Base-by-base conservation (phyloP, 441 rosid genomes). In the Populus hybrid region DNA sequence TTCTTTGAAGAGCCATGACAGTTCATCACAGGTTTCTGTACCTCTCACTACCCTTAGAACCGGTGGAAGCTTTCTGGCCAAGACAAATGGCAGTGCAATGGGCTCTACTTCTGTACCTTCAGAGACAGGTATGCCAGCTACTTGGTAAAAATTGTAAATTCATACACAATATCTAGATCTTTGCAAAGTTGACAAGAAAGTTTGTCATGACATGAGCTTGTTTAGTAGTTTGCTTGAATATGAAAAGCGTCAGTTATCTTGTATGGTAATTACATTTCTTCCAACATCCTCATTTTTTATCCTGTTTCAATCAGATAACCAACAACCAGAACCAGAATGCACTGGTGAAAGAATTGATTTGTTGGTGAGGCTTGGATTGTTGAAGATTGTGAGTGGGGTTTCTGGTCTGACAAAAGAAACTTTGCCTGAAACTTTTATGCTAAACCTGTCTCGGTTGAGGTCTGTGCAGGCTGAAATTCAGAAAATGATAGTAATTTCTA, bases 401-500 rank as follows among this genome's bases (percentile, higher is more conserved):
- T 79, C 91, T 38, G 97, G 97, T 76, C 71, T 92, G 35, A 87
- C 89, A 1, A 83, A 83, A 34, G 91, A 89, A 71, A 68, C 80
- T 36, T 68, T 90, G 72, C 97, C 99, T 0, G 99, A 95, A 85
- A 94, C 95, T 35, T 88, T 92, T 36, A 75, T 67, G 69, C 94
- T 94, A 71, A 92, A 92, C 79, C 86, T 89, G 75, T 68, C 88
- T 36, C 90, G 98, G 78, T 34, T 91, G 85, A 89, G 97, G 82
- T 84, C 83, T 80, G 87, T 88, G 69, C 98, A 95, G 85, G 87
- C 89, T 80, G 89, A 92, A 78, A 86, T 94, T 72, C 98, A 95
- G 87, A 95, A 94, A 86, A 88, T 92, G 4, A 80, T 88, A 69
- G 95, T 94, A 71, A 84, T 88, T 67, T 83, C 94, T 53, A 88